Conservation (phyloP, 2,329 filamentous ascomycete genomes). For the Claviceps maximensis region DNA sequence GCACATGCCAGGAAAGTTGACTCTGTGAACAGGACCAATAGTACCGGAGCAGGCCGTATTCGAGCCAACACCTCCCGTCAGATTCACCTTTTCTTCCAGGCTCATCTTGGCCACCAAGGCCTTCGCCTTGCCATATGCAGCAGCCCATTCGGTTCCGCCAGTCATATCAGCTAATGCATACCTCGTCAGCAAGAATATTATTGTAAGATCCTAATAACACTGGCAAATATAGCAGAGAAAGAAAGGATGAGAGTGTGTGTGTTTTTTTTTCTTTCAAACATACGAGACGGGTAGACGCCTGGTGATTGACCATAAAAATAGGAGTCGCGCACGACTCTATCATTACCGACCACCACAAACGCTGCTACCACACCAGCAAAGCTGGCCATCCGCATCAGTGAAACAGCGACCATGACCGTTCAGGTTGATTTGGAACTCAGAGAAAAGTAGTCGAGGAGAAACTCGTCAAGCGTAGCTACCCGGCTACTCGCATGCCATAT, state of each 20-base stretch:
- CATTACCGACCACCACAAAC: conserved; percentile 4
- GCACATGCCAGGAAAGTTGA: conserved; percentile 32
- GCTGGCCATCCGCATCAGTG: neutral
- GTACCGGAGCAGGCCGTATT: conserved; percentile 35
- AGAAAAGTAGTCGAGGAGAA: neutral
- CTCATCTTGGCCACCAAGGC: conserved; percentile 60
- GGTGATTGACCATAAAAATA: conserved; percentile 38
- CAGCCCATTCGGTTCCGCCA: conserved; percentile 48
- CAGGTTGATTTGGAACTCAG: neutral
- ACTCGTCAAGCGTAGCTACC: neutral
- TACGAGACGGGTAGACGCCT: conserved; percentile 38
- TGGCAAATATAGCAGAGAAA: neutral
- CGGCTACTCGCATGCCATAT: neutral
- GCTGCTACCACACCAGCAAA: conserved; percentile 3
- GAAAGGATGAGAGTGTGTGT: neutral
- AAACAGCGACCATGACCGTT: neutral
- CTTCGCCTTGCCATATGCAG: conserved; percentile 53
- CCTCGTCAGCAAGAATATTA: neutral
- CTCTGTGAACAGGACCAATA: conserved; percentile 23
- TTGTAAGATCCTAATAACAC: neutral
- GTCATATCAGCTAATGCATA: conserved; percentile 32
- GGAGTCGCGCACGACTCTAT: conserved; percentile 24
- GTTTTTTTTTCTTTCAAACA: conserved; percentile 10
- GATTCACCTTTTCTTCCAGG: conserved; percentile 62
- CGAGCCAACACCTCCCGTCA: conserved; percentile 56